Evolutionary conservation across 441 rosid genomes (phyloP).

Genomic region (Cnidoscolus chayamansa): DNA sequence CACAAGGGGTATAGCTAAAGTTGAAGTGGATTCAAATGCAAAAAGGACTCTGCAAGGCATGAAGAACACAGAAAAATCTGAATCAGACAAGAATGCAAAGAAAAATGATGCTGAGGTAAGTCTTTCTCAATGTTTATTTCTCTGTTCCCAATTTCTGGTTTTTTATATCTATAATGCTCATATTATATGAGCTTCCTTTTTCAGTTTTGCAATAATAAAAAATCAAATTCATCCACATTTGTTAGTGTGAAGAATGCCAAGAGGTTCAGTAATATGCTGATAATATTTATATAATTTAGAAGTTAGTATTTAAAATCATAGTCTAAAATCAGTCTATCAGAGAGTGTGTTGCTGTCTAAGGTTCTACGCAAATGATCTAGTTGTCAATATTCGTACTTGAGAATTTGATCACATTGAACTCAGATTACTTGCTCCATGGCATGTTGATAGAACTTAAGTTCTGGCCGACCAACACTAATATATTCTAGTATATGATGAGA

Average conservation of each 20-base stretch:
- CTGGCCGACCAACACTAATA: no score
- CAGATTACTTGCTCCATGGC: background rate
- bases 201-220: no score
- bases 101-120: slow-evolving; percentile 52
- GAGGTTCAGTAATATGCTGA: background rate
- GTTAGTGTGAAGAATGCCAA: background rate
- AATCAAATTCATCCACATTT: background rate
- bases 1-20: slow-evolving; percentile 34
- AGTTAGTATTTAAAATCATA: background rate
- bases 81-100: slow-evolving; percentile 35
- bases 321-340: background rate
- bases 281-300: background rate
- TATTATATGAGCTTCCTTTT: background rate
- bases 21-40: slow-evolving; percentile 44
- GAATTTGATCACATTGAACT: background rate
- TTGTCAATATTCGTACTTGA: background rate
- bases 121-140: background rate
- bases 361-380: background rate
- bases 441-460: background rate
- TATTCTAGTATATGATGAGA: background rate
- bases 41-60: slow-evolving; percentile 40
- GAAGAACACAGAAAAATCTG: slow-evolving; percentile 45
- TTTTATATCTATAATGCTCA: background rate
- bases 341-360: background rate
- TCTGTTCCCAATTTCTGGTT: background rate